Percentiles rank a stretch among this genome's conserved stretches.
Evolutionary conservation across 1,139 yeast genomes (phyloP).

Genomic region (Candida mesenterica): DNA sequence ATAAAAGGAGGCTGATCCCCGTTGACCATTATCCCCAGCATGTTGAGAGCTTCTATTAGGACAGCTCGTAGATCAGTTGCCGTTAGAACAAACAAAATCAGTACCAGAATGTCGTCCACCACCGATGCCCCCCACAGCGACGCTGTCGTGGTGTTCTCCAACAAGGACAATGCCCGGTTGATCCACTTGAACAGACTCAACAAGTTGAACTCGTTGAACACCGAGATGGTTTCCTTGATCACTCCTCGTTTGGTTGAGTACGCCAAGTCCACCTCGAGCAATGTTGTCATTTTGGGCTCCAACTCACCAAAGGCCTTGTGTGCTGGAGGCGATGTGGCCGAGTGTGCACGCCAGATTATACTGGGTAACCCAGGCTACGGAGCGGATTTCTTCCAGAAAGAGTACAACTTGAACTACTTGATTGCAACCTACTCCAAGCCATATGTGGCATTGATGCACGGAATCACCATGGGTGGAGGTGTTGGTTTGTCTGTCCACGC

Average conservation of each 20-base stretch:
- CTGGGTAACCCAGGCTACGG: conserved; percentile 53
- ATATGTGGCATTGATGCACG: conserved; percentile 78
- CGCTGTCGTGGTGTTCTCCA: conserved; percentile 59
- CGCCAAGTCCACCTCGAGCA: conserved; percentile 63
- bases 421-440: conserved; percentile 85
- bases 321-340: conserved; percentile 95
- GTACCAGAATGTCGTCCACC: conserved; percentile 22
- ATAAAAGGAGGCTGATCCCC: conserved; percentile 1
- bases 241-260: conserved; percentile 76
- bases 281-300: conserved; percentile 68
- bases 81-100: background rate
- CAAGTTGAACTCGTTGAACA: conserved; percentile 82
- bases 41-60: conserved; percentile 11
- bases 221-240: conserved; percentile 74
- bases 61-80: no score
- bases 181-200: conserved; percentile 75
- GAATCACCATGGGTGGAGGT: conserved; percentile 98
- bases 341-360: conserved; percentile 56
- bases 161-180: conserved; percentile 67
- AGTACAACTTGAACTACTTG: conserved; percentile 77
- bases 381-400: conserved; percentile 69
- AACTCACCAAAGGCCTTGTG: conserved; percentile 64
- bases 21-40: conserved; percentile 2
- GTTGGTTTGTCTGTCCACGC: conserved; percentile 90
- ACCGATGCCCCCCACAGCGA: conserved; percentile 31